Percentiles rank a stretch among this genome's conserved stretches.
Evolutionary conservation across 2,329 filamentous ascomycete species (phyloP).

Genomic region (Orbilia quercus): DNA sequence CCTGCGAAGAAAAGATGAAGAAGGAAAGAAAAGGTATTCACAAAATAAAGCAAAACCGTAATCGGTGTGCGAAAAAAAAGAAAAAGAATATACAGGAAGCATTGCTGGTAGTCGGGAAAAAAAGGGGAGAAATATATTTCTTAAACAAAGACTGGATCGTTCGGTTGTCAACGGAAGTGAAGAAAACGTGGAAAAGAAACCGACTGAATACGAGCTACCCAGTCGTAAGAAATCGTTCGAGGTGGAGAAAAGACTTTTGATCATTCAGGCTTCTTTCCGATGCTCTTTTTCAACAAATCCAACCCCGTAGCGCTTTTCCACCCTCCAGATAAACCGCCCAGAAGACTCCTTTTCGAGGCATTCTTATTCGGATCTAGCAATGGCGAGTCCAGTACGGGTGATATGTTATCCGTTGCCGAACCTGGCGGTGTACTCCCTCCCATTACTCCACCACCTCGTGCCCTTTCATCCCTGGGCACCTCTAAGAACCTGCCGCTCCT

Average conservation of each 20-base stretch:
- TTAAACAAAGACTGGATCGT: neutral
- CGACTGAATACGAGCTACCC: too few species aligned
- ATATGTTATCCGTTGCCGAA: neutral
- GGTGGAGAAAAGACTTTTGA: neutral
- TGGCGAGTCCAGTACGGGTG: too few species aligned
- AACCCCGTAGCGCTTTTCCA: constrained; percentile 17
- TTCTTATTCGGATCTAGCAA: neutral
- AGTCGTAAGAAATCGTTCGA: neutral
- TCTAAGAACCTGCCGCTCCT: constrained; percentile 9
- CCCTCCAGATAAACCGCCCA: constrained; percentile 11
- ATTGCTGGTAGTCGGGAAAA: neutral
- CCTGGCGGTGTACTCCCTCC: neutral
- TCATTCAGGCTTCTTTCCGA: constrained; percentile 21
- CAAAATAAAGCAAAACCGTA: constrained; percentile 45
- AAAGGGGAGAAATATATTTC: neutral
- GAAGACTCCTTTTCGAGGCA: neutral
- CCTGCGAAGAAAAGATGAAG: constrained; percentile 16
- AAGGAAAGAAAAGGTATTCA: constrained; percentile 49
- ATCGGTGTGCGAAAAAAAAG: constrained; percentile 36
- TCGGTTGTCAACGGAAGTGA: too few species aligned
- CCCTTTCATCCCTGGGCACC: constrained; percentile 9
- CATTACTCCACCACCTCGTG: neutral
- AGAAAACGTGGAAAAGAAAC: too few species aligned
- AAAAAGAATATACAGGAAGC: constrained; percentile 42
- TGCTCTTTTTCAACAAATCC: constrained; percentile 15